Evolutionary conservation across 441 rosid genomes (phyloP), one percentile per base, ranked within the genome.

Genomic region (Bocquillonia castaneifolia): DNA sequence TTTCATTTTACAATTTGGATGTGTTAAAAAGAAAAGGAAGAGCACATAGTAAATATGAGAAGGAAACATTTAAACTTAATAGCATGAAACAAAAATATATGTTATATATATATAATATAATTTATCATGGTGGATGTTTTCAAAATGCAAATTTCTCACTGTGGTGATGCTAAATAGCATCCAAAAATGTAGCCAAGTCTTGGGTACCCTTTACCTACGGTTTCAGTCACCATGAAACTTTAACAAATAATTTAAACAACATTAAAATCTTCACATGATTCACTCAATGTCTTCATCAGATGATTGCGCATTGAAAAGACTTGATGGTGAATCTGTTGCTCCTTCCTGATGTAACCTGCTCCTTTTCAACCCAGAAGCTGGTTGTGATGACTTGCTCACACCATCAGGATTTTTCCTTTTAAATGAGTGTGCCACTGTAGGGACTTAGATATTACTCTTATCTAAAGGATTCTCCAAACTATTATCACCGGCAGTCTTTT

Each of bases 251-350:
- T 34, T 22, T 25, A 34, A 58, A n/a, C 7, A n/a, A 58, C 1
- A 20, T n/a, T 15, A 36, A 10, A 34, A 40, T 10, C 45, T 10
- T 10, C 14, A 3, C 14, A 6, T 48, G 5, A 9, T 25, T 60
- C 60, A 60, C 56, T 52, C 59, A n/a, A 36, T 12, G 20, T 62
- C 73, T 6, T 70, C 55, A 13, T 70, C 73, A 0, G 67, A 60
- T 60, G 72, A 51, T 31, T 53, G 37, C 59, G 50, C 60, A 60
- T 10, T 51, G 22, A 60, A 67, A 22, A 61, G 60, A 26, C 66
- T 69, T 0, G 72, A 69, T 9, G 72, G 72, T 2, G 72, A 69
- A 51, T 59, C 66, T n/a, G n/a, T n/a, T n/a, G 60, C 36, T 69
- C 1, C 66, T 66, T 23, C 34, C 48, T 0, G 54, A 32, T 13